These are phyloP conservation scores for Fusarium annulatum DNA, from an alignment of 2,329 filamentous ascomycete genomes.

Conservation along the genomic window DNA sequence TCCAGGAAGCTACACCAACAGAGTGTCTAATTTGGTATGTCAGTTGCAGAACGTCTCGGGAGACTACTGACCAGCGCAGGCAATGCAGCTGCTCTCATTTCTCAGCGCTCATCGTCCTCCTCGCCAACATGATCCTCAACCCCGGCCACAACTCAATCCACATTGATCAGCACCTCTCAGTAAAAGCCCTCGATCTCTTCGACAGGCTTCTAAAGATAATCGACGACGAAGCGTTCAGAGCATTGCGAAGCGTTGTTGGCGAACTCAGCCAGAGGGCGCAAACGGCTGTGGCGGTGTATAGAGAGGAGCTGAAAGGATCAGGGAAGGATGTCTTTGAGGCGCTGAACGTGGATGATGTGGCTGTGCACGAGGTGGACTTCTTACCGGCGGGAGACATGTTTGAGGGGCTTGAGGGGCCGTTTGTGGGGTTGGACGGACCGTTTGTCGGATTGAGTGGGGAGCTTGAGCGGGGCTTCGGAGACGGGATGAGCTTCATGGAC, in stretches of 20 bases:
- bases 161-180: slow-evolving; percentile 45
- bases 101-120: slow-evolving; percentile 49
- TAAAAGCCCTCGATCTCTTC: slow-evolving; percentile 45
- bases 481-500: slow-evolving; percentile 3
- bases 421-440: slow-evolving; percentile 22
- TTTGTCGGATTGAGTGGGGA: slow-evolving; percentile 10
- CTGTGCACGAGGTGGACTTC: slow-evolving; percentile 13
- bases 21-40: slow-evolving; percentile 50
- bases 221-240: slow-evolving; percentile 30
- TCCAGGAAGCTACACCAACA: slow-evolving; percentile 44
- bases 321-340: slow-evolving; percentile 11
- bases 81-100: slow-evolving; percentile 49
- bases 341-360: slow-evolving; percentile 1
- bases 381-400: slow-evolving; percentile 4
- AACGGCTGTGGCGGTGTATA: slow-evolving; percentile 21
- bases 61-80: slow-evolving; percentile 20
- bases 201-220: slow-evolving; percentile 40
- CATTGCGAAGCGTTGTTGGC: slow-evolving; percentile 20
- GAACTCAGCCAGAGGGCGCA: slow-evolving; percentile 39
- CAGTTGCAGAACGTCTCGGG: rapidly evolving
- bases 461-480: background rate
- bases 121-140: slow-evolving; percentile 48
- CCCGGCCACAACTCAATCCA: slow-evolving; percentile 42
- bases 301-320: background rate
- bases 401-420: slow-evolving; percentile 22